Evolutionary conservation across 2,329 filamentous ascomycete genomes (phyloP).

Genomic region (Fusarium equiseti): DNA sequence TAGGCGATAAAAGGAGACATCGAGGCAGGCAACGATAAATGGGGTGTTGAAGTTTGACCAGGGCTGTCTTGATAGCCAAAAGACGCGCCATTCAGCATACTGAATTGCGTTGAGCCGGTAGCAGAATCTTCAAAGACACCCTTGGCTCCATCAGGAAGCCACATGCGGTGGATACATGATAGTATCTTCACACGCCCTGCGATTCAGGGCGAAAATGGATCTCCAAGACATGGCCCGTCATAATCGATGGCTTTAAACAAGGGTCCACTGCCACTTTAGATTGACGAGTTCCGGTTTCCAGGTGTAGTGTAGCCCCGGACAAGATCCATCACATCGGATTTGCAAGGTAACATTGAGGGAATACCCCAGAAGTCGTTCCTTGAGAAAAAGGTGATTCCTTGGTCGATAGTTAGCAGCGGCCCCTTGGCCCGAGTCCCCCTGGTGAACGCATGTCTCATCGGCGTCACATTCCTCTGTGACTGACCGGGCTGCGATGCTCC

Average conservation of each 20-base stretch:
- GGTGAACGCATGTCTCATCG: constrained; percentile 34
- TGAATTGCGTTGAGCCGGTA: constrained; percentile 43
- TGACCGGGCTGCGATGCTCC: constrained; percentile 25
- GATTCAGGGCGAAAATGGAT: constrained; percentile 36
- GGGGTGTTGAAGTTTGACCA: background rate
- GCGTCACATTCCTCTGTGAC: constrained; percentile 42
- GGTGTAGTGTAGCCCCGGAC: constrained; percentile 25
- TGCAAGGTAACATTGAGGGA: constrained; percentile 25
- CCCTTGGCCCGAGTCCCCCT: constrained; percentile 19
- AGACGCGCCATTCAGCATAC: constrained; percentile 55
- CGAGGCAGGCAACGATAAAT: background rate
- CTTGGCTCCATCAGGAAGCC: constrained; percentile 27
- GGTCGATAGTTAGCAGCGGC: constrained; percentile 20
- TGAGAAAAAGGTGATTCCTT: constrained; percentile 21
- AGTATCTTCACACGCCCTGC: constrained; percentile 19
- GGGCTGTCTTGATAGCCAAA: constrained; percentile 6
- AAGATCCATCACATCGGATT: constrained; percentile 34
- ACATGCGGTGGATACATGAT: constrained; percentile 21
- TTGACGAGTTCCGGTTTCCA: constrained; percentile 42
- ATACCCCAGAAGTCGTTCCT: constrained; percentile 34
- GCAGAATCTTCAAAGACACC: constrained; percentile 42
- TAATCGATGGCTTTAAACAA: constrained; percentile 23
- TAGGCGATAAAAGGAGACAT: background rate
- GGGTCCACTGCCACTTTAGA: constrained; percentile 31
- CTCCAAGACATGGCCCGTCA: constrained; percentile 34